Evolutionary conservation across 2,329 filamentous ascomycete genomes (phyloP), one percentile per base, ranked within the genome.

Genomic region (Neofusicoccum parvum): DNA sequence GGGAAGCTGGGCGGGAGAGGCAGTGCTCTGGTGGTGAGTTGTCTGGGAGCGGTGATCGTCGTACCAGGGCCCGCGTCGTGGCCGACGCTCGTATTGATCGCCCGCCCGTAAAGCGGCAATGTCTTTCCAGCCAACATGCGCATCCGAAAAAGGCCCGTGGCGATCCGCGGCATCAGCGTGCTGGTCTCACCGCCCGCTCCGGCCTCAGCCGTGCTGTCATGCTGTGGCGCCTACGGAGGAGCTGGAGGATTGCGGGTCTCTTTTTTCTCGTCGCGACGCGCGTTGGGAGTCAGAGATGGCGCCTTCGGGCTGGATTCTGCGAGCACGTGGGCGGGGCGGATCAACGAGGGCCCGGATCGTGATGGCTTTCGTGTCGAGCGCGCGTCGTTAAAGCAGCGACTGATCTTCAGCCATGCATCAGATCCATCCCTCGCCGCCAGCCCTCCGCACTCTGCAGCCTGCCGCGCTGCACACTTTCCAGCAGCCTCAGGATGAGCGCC

Each of bases 271-370:
- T 23, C 23, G 23, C 23, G 23, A 23, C 23, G 23, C 23, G 23
- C 23, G 23, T 23, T 23, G 23, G 23, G 23, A 23, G 23, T 23
- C 23, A 23, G 23, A 23, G 23, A 23, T 3, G 23, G 23, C 23
- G 23, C 23, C 23, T 23, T 23, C 23, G 2, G 23, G 23, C 23
- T 23, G 23, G 23, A 23, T 23, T 23, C 23, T 23, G 23, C 23
- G 23, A 23, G 74, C 75, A 77, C 76, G 73, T 74, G 75, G 71
- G 74, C 69, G 76, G 75, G 74, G 74, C 77, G 71, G 73, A 70
- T 66, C 70, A 60, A 60, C n/a, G 41, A 48, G n/a, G 3, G 11
- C 10, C 56, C 56, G 56, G 12, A 51, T 51, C 39, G 23, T 32
- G 15, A 46, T 17, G 37, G 36, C 34, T 15, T 3, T n/a, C 10